Evolutionary conservation across 441 rosid genomes (phyloP).

Genomic region (Adansonia grandidieri): DNA sequence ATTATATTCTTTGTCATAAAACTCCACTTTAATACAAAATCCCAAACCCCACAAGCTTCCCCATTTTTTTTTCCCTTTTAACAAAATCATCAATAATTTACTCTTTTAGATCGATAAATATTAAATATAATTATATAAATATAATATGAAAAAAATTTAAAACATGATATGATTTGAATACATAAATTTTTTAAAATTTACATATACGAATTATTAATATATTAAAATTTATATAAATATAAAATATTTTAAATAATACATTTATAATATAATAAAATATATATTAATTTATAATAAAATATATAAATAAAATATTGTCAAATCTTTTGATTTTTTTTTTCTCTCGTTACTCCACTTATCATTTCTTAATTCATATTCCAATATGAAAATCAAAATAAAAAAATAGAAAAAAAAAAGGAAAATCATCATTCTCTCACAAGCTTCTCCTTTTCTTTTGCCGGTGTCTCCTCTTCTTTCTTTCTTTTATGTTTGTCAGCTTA

Average conservation of each 20-base stretch:
- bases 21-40: constrained; percentile 1
- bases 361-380: constrained; percentile 30
- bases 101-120: not conserved
- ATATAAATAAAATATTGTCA: too few relatives aligned
- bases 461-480: not conserved
- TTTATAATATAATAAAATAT: too few relatives aligned
- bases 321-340: not conserved
- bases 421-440: constrained; percentile 24
- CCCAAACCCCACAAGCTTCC: constrained; percentile 18
- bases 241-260: too few relatives aligned
- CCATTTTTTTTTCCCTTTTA: not conserved
- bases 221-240: too few relatives aligned
- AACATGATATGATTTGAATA: too few relatives aligned
- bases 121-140: too few relatives aligned
- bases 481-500: constrained; percentile 17
- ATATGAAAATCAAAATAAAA: not conserved
- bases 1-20: not conserved
- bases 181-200: too few relatives aligned
- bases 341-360: not conserved
- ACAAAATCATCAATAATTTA: not conserved
- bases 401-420: not conserved
- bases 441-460: constrained; percentile 21
- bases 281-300: too few relatives aligned
- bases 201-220: too few relatives aligned
- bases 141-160: too few relatives aligned